Base-by-base conservation (phyloP, 345 rosid species). In the Kernera saxatilis region DNA sequence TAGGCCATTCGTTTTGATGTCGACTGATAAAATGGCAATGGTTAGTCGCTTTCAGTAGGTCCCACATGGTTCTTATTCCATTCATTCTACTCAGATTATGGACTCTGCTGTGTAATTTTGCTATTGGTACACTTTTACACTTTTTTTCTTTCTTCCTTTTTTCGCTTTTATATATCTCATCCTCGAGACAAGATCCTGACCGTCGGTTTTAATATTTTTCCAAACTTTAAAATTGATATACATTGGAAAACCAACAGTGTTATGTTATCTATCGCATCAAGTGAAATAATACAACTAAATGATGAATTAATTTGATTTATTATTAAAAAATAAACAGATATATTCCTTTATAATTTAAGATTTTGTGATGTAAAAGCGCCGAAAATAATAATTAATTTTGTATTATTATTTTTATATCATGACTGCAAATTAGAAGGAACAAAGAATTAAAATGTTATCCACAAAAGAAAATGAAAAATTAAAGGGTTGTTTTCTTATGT, bases 1-100 rank as follows among this genome's bases (percentile, higher is more conserved):
- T 10, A 26, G 19, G 41, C 50, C 58, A n/a, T 35, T 36, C 7
- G 41, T 55, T 36, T 64, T 73, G 26, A 68, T 35, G 49, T 36
- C 70, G 79, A 37, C 69, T 53, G 13, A 30, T 68, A 5, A 26
- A 60, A 25, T 61, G 18, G 37, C 55, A 44, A 43, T 69, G 79
- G 65, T 75, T 69, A 54, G 74, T 75, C 74, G 21, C 65, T 53
- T 12, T 69, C 71, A 14, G 10, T 46, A 0, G 64, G 58, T 22
- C 79, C 71, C 59, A 37, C 61, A 44, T 60, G 26, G 36, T 50
- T 59, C 57, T 50, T 33, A 21, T 75, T 75, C 59, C 74, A 69
- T 68, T 68, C 73, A 67, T 57, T 74, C 62, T 60, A 62, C 27
- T 75, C 79, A 27, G 74, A 69, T 35, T 69, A 61, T 68, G 64